phyloP scores from a whole-genome alignment of 1,284 basidiomycete genomes.

The Peniophora sp. region DNA sequence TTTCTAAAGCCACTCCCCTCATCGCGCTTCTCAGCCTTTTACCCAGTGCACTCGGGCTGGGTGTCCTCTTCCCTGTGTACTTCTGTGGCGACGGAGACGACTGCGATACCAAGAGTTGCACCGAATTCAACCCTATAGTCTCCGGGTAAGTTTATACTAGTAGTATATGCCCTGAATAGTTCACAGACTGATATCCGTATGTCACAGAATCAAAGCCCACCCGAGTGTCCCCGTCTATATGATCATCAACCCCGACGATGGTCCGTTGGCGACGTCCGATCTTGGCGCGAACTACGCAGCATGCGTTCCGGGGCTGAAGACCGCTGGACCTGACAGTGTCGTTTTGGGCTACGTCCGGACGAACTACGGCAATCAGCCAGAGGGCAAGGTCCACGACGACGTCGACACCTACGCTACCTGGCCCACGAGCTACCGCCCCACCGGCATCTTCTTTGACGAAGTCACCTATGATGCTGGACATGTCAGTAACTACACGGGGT shows the following conservation, averaged over 20 bases:
- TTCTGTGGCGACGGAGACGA: too few relatives aligned
- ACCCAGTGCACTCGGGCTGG: too few relatives aligned
- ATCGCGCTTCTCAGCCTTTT: too few relatives aligned
- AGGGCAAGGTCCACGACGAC: slow-evolving; percentile 17
- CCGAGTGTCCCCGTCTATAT: slow-evolving; percentile 23
- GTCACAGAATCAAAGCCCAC: slow-evolving; percentile 23
- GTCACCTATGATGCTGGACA: slow-evolving; percentile 8
- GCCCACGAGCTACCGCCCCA: slow-evolving; percentile 18
- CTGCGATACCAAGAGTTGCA: too few relatives aligned
- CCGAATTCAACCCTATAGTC: too few relatives aligned
- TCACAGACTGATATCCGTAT: too few relatives aligned
- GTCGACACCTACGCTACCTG: slow-evolving; percentile 27
- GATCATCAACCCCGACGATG: slow-evolving; percentile 27
- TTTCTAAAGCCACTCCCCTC: too few relatives aligned
- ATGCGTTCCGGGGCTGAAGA: slow-evolving; percentile 12
- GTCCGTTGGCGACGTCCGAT: slow-evolving; percentile 23
- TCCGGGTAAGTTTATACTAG: too few relatives aligned
- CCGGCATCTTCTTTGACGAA: slow-evolving; percentile 33
- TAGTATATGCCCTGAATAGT: too few relatives aligned
- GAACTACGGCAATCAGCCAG: background rate
- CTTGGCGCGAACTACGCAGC: slow-evolving; percentile 21
- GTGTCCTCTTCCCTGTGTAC: too few relatives aligned
- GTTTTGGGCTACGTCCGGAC: background rate
- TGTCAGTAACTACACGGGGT: background rate
- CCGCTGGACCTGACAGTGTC: background rate